Evolutionary conservation across 1,139 yeast species (phyloP).

Genomic region (Geotrichum bryndzae): DNA sequence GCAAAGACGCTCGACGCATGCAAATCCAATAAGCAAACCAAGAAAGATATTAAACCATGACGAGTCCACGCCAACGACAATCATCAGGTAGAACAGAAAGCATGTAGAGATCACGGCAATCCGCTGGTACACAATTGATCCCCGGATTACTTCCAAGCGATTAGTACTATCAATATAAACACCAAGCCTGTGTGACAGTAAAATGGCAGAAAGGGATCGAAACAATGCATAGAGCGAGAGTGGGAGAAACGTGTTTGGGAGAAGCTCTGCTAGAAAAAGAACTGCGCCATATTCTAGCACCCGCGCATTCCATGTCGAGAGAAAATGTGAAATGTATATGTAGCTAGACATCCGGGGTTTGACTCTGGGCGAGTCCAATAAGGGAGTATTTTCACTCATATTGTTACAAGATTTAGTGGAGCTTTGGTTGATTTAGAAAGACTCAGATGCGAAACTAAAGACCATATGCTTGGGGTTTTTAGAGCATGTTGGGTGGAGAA

Average conservation of each 20-base stretch:
- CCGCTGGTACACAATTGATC: constrained; percentile 35
- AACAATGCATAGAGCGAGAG: constrained; percentile 33
- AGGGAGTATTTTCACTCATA: background rate
- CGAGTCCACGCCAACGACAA: constrained; percentile 1
- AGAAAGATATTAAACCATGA: constrained; percentile 17
- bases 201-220: constrained; percentile 31
- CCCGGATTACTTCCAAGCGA: constrained; percentile 31
- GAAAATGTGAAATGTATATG: constrained; percentile 32
- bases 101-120: constrained; percentile 32
- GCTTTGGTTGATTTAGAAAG: background rate
- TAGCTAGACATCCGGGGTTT: background rate
- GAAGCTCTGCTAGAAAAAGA: constrained; percentile 32
- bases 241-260: constrained; percentile 32
- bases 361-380: background rate
- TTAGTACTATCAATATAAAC: constrained; percentile 28
- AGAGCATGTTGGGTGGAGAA: too few relatives aligned
- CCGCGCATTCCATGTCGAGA: constrained; percentile 37
- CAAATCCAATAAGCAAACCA: constrained; percentile 28
- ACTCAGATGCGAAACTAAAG: too few relatives aligned
- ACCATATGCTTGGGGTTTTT: too few relatives aligned
- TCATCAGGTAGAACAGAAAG: constrained; percentile 20
- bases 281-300: constrained; percentile 37
- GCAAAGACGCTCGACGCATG: constrained; percentile 36
- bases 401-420: constrained; percentile 37
- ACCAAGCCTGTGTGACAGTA: constrained; percentile 30